Evolutionary conservation across 768 basidiomycete genomes (phyloP).

Genomic region (Candolleomyces aberdarensis): DNA sequence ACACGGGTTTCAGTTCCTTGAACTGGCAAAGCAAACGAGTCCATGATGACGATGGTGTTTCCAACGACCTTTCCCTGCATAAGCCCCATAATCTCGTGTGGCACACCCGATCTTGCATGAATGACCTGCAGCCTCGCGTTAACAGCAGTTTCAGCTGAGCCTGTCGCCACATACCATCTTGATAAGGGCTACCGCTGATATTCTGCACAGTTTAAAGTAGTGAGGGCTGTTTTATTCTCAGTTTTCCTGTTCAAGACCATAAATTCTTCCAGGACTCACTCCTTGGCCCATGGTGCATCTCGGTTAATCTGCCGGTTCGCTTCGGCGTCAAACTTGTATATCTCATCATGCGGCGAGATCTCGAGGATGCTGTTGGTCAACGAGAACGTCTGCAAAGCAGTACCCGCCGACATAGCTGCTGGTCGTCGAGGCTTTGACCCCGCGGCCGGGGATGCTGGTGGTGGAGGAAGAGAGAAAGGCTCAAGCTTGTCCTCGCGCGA

Average conservation of each 20-base stretch:
- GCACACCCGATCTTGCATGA: conserved; percentile 94
- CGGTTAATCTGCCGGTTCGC: conserved; percentile 64
- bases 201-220: conserved; percentile 88
- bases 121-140: conserved; percentile 64
- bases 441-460: too few relatives aligned
- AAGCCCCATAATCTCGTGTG: conserved; percentile 98
- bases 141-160: background rate
- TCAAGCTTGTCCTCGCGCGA: too few relatives aligned
- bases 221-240: conserved; percentile 49
- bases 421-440: background rate
- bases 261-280: conserved; percentile 46
- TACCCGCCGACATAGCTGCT: conserved; percentile 39
- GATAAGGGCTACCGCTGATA: conserved; percentile 91
- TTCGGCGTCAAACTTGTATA: conserved; percentile 71
- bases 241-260: background rate
- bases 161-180: conserved; percentile 67
- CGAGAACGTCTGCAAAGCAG: conserved; percentile 71
- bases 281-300: conserved; percentile 81
- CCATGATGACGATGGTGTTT: conserved; percentile 81
- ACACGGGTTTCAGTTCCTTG: conserved; percentile 98
- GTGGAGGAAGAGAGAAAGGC: too few relatives aligned
- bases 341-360: conserved; percentile 72
- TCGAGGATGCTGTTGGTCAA: conserved; percentile 69
- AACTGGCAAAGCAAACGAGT: conserved; percentile 95
- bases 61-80: conserved; percentile 96